These are phyloP conservation scores for Tetrapisispora iriomotensis DNA, from an alignment of 805 yeast genomes.

Conservation along the genomic window DNA sequence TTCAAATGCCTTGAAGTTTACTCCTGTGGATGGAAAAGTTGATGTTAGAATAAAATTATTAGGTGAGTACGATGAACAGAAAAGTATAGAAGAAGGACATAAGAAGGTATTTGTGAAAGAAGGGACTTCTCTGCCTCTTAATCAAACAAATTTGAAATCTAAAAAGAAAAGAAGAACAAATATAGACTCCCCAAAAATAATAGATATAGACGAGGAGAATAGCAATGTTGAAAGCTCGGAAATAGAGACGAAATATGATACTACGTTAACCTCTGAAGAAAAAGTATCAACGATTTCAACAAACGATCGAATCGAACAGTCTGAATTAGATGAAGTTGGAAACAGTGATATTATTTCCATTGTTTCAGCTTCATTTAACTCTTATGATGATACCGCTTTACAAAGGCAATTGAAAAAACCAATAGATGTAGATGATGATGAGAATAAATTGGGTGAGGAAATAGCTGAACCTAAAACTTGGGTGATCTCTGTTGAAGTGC, in stretches of 20 bases:
- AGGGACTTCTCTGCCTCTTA: constrained; percentile 23
- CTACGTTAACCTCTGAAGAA: too few species aligned
- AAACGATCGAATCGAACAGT: neutral
- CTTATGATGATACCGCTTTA: constrained; percentile 37
- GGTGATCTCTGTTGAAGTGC: constrained; percentile 50
- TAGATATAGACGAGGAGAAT: too few species aligned
- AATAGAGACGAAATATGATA: too few species aligned
- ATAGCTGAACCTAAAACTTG: constrained; percentile 26
- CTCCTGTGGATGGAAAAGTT: constrained; percentile 85
- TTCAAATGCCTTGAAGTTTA: constrained; percentile 83
- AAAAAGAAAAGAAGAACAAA: too few species aligned
- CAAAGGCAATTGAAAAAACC: constrained; percentile 33
- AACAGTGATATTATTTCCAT: constrained; percentile 7
- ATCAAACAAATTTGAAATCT: constrained; percentile 8
- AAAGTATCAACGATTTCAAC: too few species aligned
- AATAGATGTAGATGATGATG: constrained; percentile 16
- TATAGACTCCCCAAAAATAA: neutral
- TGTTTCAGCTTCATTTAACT: constrained; percentile 24
- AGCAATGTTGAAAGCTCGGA: too few species aligned
- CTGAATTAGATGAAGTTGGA: neutral
- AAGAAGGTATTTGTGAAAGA: constrained; percentile 38
- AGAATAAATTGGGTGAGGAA: constrained; percentile 13
- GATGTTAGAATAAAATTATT: constrained; percentile 48
- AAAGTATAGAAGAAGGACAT: constrained; percentile 35
- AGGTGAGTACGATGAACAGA: constrained; percentile 58